Evolutionary conservation across 2,329 filamentous ascomycete species (phyloP).

Genomic region (Aureobasidium musti): DNA sequence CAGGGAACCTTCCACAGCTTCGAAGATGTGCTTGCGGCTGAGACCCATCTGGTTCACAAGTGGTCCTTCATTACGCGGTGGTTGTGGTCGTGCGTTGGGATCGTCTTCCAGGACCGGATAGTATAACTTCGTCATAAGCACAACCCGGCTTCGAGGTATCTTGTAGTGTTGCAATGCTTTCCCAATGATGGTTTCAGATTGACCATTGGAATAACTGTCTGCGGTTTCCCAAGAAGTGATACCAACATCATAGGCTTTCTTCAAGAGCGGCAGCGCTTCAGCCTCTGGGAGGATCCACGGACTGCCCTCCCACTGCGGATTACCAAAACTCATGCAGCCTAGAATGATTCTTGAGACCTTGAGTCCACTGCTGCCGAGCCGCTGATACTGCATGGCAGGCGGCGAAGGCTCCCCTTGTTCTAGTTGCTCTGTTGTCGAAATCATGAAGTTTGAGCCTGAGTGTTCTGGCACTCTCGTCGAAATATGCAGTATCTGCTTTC

Average conservation of each 20-base stretch:
- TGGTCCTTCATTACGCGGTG: too few species aligned
- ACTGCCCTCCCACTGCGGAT: neutral
- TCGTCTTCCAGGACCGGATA: constrained; percentile 45
- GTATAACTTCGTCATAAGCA: constrained; percentile 67
- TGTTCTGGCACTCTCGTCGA: too few species aligned
- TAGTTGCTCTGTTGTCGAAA: too few species aligned
- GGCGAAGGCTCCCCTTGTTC: too few species aligned
- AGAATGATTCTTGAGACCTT: neutral
- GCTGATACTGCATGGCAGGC: too few species aligned
- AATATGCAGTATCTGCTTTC: too few species aligned
- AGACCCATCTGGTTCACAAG: constrained; percentile 56
- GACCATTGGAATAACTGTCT: constrained; percentile 65
- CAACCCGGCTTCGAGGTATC: constrained; percentile 63
- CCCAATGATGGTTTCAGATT: constrained; percentile 65
- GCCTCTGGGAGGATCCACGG: neutral
- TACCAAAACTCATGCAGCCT: neutral
- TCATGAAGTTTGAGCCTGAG: too few species aligned
- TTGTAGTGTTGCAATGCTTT: constrained; percentile 66
- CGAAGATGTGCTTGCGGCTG: constrained; percentile 64
- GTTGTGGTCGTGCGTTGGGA: too few species aligned
- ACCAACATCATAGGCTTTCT: constrained; percentile 63
- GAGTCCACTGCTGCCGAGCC: neutral
- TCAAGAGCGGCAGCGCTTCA: constrained; percentile 58
- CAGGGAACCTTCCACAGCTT: constrained; percentile 62
- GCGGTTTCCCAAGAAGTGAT: constrained; percentile 64